A percentile compares a stretch with the other conserved stretches of the same genome.
phyloP scores from a whole-genome alignment of 78 protist genomes.

The Blattamonas nauphoetae region DNA sequence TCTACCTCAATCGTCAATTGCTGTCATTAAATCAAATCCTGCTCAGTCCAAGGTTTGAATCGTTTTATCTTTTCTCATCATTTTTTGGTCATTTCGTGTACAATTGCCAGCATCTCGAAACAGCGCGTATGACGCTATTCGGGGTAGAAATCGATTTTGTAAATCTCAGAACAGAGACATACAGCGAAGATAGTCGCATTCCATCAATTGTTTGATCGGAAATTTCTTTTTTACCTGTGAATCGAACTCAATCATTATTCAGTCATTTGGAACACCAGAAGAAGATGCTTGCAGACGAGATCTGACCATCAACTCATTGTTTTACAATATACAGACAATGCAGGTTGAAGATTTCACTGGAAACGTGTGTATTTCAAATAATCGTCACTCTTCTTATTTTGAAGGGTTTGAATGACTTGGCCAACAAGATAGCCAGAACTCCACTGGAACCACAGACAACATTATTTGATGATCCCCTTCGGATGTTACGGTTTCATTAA shows the following conservation, averaged over 20 bases:
- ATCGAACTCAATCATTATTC: neutral
- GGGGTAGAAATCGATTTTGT: conserved; percentile 69
- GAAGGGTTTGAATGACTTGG: conserved; percentile 62
- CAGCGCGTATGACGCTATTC: conserved; percentile 28
- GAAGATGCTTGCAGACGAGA: conserved; percentile 85
- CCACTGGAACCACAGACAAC: conserved; percentile 73
- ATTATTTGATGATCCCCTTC: conserved; percentile 86
- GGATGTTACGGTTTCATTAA: conserved; percentile 26
- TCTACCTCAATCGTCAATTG: neutral
- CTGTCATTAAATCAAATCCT: conserved; percentile 22
- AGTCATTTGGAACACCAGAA: conserved; percentile 65
- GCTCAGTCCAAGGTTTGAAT: conserved; percentile 19
- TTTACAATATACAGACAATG: conserved; percentile 69
- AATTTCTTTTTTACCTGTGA: neutral
- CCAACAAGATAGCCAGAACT: conserved; percentile 53
- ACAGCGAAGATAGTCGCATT: conserved; percentile 56
- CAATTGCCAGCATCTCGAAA: conserved; percentile 17
- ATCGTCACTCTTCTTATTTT: neutral
- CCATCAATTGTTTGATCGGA: conserved; percentile 43
- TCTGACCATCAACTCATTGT: conserved; percentile 83
- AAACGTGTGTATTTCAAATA: neutral
- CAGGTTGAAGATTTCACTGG: conserved; percentile 61
- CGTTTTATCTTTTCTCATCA: neutral
- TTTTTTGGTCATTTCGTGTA: neutral
- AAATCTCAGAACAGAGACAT: conserved; percentile 71